phyloP scores from a whole-genome alignment of 805 yeast genomes.

The Yarrowia sp. region DNA sequence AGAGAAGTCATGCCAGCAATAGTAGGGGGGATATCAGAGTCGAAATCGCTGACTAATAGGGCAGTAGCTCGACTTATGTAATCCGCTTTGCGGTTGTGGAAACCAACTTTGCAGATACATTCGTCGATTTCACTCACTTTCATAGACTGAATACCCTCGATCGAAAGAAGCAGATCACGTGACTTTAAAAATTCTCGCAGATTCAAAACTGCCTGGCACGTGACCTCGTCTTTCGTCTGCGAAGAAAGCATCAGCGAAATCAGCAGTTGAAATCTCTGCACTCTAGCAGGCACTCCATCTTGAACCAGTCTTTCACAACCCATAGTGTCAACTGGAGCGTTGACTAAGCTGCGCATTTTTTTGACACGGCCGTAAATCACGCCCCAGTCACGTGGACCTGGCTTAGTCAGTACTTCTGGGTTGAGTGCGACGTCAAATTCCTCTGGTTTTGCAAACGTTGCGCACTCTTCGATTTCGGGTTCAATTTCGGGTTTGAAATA shows the following conservation, averaged over 20 bases:
- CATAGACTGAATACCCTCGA: conserved; percentile 35
- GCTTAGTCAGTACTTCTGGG: neutral
- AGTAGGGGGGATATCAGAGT: conserved; percentile 70
- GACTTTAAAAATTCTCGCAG: conserved; percentile 54
- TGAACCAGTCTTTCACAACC: conserved; percentile 70
- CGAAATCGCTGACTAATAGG: conserved; percentile 49
- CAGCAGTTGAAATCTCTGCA: conserved; percentile 67
- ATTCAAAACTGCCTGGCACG: conserved; percentile 64
- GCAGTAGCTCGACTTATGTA: conserved; percentile 63
- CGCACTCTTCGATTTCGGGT: neutral
- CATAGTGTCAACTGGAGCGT: conserved; percentile 85
- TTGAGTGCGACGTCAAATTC: neutral
- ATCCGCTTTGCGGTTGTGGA: conserved; percentile 74
- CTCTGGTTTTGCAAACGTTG: neutral
- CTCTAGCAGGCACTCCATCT: conserved; percentile 35
- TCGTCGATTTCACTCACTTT: conserved; percentile 57
- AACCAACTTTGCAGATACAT: conserved; percentile 78
- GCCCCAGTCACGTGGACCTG: conserved; percentile 36
- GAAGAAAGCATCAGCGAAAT: conserved; percentile 83
- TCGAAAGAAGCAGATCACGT: conserved; percentile 41
- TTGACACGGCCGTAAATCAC: conserved; percentile 43
- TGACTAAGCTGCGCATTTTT: conserved; percentile 59
- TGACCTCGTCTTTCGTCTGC: conserved; percentile 88
- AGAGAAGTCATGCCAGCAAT: conserved; percentile 61
- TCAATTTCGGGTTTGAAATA: neutral